These are phyloP conservation scores for Amylocystis lapponica DNA, from an alignment of 768 basidiomycete genomes.

Conservation along the genomic window DNA sequence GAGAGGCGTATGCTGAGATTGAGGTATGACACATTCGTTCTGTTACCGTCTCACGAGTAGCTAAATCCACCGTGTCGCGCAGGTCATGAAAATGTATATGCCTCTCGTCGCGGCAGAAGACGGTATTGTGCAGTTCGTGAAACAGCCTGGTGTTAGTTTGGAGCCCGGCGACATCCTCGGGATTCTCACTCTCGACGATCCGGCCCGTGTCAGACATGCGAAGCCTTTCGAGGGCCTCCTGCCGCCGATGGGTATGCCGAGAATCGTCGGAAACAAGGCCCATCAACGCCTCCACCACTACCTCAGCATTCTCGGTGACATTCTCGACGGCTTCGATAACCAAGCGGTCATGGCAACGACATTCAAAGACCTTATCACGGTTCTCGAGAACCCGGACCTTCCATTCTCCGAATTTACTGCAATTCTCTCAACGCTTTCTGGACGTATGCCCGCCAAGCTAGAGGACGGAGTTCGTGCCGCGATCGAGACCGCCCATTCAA, in stretches of 20 bases:
- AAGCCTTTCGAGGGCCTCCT: conserved; percentile 97
- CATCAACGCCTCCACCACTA: conserved; percentile 80
- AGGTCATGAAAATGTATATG: conserved; percentile 99
- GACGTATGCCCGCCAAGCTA: conserved; percentile 88
- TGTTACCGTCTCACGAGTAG: not conserved
- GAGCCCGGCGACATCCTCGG: conserved; percentile 97
- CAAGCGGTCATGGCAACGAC: conserved; percentile 84
- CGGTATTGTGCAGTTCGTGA: conserved; percentile 91
- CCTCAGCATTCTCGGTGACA: conserved; percentile 76
- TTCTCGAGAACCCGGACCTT: conserved; percentile 79
- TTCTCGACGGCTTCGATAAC: conserved; percentile 96
- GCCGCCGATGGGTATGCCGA: conserved; percentile 80
- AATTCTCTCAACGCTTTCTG: conserved; percentile 83
- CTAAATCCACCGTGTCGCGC: no score
- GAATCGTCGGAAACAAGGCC: conserved; percentile 81
- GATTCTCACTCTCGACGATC: conserved; percentile 94
- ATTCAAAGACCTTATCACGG: conserved; percentile 78
- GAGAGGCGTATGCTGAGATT: conserved; percentile 96
- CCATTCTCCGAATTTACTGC: conserved; percentile 83
- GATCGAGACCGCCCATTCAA: conserved; percentile 71
- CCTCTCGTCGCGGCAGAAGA: conserved; percentile 92
- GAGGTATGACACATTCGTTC: conserved; percentile 54
- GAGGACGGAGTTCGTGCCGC: conserved; percentile 79
- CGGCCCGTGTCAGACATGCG: conserved; percentile 93
- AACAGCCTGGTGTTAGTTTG: conserved; percentile 95